Evolutionary conservation across 345 rosid genomes (phyloP).

Genomic region (Citrus australasica): DNA sequence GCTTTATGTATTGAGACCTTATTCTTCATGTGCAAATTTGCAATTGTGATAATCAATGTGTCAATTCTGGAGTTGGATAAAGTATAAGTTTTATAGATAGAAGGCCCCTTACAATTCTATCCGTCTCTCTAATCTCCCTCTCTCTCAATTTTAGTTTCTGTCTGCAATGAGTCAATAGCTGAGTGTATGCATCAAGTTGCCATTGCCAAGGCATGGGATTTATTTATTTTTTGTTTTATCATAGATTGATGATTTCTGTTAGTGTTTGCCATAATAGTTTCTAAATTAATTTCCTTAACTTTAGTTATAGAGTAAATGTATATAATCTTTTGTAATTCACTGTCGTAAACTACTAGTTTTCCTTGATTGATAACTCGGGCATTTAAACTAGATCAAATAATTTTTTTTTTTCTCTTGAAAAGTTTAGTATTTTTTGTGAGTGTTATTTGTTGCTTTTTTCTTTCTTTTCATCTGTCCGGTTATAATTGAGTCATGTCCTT

Average conservation of each 20-base stretch:
- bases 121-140: not conserved
- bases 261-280: not conserved
- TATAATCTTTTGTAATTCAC: not conserved
- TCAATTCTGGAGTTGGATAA: not conserved
- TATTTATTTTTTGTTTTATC: not conserved
- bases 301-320: not conserved
- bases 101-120: not conserved
- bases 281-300: not conserved
- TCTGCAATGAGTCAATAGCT: not conserved
- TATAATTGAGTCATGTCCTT: not conserved
- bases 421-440: not conserved
- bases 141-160: not conserved
- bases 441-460: not conserved
- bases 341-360: not conserved
- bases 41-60: not conserved
- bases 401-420: no score
- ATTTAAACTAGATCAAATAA: not conserved
- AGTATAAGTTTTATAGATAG: not conserved
- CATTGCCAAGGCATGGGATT: not conserved
- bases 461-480: not conserved
- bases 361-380: not conserved
- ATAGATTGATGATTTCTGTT: not conserved
- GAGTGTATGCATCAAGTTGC: not conserved
- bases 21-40: not conserved
- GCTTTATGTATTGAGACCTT: not conserved